These are phyloP conservation scores for Simplicillium sp. DNA, from an alignment of 2,329 filamentous ascomycete species.

Conservation along the genomic window DNA sequence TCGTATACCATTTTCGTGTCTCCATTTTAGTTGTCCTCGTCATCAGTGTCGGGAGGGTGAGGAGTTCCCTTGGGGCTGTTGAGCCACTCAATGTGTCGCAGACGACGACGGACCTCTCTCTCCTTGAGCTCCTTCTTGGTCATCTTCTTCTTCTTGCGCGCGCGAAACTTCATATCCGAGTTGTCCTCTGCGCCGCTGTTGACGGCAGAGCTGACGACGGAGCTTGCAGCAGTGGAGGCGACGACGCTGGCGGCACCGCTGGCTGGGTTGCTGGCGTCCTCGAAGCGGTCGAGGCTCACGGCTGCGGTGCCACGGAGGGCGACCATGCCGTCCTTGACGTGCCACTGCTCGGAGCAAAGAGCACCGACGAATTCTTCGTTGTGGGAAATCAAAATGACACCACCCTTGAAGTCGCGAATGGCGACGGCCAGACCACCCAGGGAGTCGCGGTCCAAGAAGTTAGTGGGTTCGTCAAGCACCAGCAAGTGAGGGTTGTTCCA, in stretches of 20 bases:
- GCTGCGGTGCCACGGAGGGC: slow-evolving; percentile 72
- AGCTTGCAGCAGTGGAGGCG: slow-evolving; percentile 33
- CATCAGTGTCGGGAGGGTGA: slow-evolving; percentile 67
- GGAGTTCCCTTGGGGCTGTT: slow-evolving; percentile 80
- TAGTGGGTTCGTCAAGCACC: slow-evolving; percentile 96
- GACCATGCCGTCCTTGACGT: slow-evolving; percentile 80
- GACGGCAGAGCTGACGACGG: slow-evolving; percentile 46
- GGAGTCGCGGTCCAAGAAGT: slow-evolving; percentile 97
- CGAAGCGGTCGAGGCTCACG: slow-evolving; percentile 72
- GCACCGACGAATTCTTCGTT: slow-evolving; percentile 98
- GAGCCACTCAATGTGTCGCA: slow-evolving; percentile 80
- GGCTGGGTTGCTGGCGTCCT: slow-evolving; percentile 61
- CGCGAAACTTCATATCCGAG: slow-evolving; percentile 73
- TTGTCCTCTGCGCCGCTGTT: slow-evolving; percentile 81
- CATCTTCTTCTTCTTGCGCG: slow-evolving; percentile 96
- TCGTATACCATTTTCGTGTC: background rate
- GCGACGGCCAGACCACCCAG: slow-evolving; percentile 94
- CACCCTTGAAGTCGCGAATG: slow-evolving; percentile 95
- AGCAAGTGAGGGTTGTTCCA: slow-evolving; percentile 98
- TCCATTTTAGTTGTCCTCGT: slow-evolving; percentile 46
- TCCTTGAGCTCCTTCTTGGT: slow-evolving; percentile 96
- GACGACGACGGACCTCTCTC: slow-evolving; percentile 71
- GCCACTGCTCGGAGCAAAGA: slow-evolving; percentile 92
- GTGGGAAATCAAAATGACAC: slow-evolving; percentile 98
- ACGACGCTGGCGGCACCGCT: slow-evolving; percentile 52